A percentile compares a stretch with the other conserved stretches of the same genome.
These are phyloP conservation scores for Trichomonascaceae sp. DNA, from an alignment of 1,139 yeast genomes.

Conservation along the genomic window DNA sequence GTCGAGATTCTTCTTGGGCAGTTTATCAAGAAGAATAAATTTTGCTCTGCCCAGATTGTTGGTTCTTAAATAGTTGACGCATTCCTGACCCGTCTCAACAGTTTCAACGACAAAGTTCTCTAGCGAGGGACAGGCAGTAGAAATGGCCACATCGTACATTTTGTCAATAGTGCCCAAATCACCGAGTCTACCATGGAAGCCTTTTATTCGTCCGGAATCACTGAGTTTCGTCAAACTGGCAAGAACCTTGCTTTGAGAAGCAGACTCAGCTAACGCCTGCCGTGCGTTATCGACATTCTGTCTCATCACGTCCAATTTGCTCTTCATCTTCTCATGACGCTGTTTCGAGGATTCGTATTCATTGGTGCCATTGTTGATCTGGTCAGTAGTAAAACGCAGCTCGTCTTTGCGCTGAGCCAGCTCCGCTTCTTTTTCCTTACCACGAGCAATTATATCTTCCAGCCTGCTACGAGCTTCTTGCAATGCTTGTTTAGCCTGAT, in stretches of 20 bases:
- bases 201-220: conserved; percentile 76
- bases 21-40: conserved; percentile 72
- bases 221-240: conserved; percentile 62
- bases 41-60: conserved; percentile 85
- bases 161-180: conserved; percentile 86
- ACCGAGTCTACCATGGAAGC: conserved; percentile 87
- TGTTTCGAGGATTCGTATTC: conserved; percentile 48
- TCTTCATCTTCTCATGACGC: conserved; percentile 48
- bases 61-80: conserved; percentile 80
- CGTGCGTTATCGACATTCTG: conserved; percentile 64
- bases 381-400: conserved; percentile 45
- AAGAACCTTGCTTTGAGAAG: conserved; percentile 70
- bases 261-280: conserved; percentile 48
- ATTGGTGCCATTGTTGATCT: conserved; percentile 51
- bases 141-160: conserved; percentile 83
- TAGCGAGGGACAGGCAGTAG: conserved; percentile 89
- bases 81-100: conserved; percentile 87
- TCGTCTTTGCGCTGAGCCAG: conserved; percentile 40
- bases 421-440: conserved; percentile 46
- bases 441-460: conserved; percentile 45
- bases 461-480: conserved; percentile 45
- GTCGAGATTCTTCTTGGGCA: conserved; percentile 55
- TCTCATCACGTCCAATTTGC: conserved; percentile 48
- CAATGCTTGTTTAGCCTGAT: conserved; percentile 41
- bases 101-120: conserved; percentile 93